phyloP scores from a whole-genome alignment of 2,329 filamentous ascomycete species.

The Diaporthe velutina region DNA sequence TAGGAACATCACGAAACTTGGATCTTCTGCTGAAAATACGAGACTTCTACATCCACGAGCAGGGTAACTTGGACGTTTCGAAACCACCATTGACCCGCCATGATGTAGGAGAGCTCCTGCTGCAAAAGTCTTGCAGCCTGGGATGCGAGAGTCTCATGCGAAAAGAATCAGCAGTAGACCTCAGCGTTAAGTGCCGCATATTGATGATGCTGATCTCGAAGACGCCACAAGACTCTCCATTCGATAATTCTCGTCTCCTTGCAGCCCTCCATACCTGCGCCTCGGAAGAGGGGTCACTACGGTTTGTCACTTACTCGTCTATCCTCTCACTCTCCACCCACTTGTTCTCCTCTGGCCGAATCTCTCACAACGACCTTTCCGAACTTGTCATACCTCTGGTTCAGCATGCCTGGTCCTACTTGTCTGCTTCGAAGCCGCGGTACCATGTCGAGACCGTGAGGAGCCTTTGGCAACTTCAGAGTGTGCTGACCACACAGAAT shows the following conservation, averaged over 20 bases:
- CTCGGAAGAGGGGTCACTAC: conserved; percentile 51
- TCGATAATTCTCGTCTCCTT: conserved; percentile 63
- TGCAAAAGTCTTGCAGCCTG: conserved; percentile 70
- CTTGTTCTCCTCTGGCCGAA: conserved; percentile 66
- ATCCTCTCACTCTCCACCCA: conserved; percentile 70
- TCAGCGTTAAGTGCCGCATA: conserved; percentile 70
- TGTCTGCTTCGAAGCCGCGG: conserved; percentile 87
- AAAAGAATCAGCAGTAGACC: conserved; percentile 57
- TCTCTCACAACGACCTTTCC: conserved; percentile 66
- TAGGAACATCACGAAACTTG: conserved; percentile 54
- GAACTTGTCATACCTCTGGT: conserved; percentile 78
- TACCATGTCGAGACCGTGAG: conserved; percentile 95
- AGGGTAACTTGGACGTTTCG: conserved; percentile 75
- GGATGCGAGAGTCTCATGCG: conserved; percentile 60
- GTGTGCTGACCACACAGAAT: conserved; percentile 73
- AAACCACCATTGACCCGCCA: conserved; percentile 69
- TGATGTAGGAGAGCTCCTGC: conserved; percentile 71
- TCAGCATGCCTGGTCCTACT: conserved; percentile 80
- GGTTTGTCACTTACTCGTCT: conserved; percentile 70
- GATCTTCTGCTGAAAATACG: conserved; percentile 72
- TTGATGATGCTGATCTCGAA: conserved; percentile 71
- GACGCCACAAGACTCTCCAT: conserved; percentile 56
- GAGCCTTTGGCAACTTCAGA: conserved; percentile 87
- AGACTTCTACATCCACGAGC: conserved; percentile 77
- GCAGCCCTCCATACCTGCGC: conserved; percentile 65